These are phyloP conservation scores for Hypholoma sublateritium DNA, from an alignment of 768 basidiomycete genomes.

Conservation along the genomic window DNA sequence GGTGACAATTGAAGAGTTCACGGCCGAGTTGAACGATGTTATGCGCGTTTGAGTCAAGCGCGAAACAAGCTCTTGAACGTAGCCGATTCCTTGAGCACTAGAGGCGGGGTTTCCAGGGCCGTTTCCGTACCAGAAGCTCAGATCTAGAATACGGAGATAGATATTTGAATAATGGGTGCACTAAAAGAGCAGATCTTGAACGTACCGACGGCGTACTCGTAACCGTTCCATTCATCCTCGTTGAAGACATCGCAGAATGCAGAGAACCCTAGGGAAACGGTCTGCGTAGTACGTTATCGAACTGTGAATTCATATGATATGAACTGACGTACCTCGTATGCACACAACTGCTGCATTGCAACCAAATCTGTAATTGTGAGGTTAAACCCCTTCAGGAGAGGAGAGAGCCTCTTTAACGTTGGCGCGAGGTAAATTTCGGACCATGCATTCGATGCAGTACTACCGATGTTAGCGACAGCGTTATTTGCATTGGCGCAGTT, in stretches of 20 bases:
- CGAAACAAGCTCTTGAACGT: conserved; percentile 71
- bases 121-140: conserved; percentile 61
- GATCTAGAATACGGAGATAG: conserved; percentile 29
- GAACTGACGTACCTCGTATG: conserved; percentile 67
- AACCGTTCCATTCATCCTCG: conserved; percentile 79
- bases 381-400: conserved; percentile 47
- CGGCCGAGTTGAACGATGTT: conserved; percentile 53
- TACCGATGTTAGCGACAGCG: conserved; percentile 42
- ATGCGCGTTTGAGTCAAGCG: conserved; percentile 65
- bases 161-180: not conserved
- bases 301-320: not conserved
- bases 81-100: conserved; percentile 63
- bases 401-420: conserved; percentile 52
- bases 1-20: conserved; percentile 66
- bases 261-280: conserved; percentile 77
- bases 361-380: conserved; percentile 53
- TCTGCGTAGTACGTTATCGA: conserved; percentile 38
- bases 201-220: conserved; percentile 54
- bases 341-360: conserved; percentile 67
- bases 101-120: conserved; percentile 70
- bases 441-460: conserved; percentile 53
- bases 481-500: conserved; percentile 59
- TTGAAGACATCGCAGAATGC: conserved; percentile 78
- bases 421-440: conserved; percentile 55
- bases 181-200: not conserved